phyloP scores from a whole-genome alignment of 225 moss, liverwort and hornwort species.

The Marchantia polymorpha region DNA sequence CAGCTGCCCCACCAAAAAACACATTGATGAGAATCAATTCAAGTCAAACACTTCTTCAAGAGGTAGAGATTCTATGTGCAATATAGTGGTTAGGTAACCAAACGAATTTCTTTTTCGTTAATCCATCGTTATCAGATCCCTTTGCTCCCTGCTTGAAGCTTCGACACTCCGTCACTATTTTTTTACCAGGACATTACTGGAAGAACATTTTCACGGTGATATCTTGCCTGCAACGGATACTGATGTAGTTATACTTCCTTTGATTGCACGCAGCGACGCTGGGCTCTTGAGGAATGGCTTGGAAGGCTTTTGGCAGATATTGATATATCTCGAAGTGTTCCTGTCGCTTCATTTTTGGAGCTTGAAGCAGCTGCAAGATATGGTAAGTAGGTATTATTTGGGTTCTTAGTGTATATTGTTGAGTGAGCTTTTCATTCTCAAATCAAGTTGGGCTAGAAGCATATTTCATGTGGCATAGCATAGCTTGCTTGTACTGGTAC shows the following conservation, averaged over 20 bases:
- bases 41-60: constrained; percentile 73
- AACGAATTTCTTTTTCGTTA: not conserved
- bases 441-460: not conserved
- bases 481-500: not conserved
- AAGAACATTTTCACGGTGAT: too few species aligned
- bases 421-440: too few species aligned
- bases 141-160: not conserved
- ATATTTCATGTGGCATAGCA: not conserved
- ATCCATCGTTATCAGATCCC: not conserved
- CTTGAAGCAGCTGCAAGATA: constrained; percentile 91
- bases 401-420: not conserved
- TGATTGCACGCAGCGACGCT: constrained; percentile 65
- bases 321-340: constrained; percentile 93
- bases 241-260: not conserved
- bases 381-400: constrained; percentile 52
- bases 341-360: constrained; percentile 92
- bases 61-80: constrained; percentile 39
- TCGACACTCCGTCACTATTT: too few species aligned
- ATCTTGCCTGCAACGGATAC: not conserved
- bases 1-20: constrained; percentile 91
- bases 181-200: not conserved
- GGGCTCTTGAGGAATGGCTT: constrained; percentile 91
- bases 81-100: too few species aligned
- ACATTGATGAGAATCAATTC: constrained; percentile 95
- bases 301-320: constrained; percentile 80